phyloP scores from a whole-genome alignment of 2,329 filamentous ascomycete species.

The Thielaviopsis euricoi region DNA sequence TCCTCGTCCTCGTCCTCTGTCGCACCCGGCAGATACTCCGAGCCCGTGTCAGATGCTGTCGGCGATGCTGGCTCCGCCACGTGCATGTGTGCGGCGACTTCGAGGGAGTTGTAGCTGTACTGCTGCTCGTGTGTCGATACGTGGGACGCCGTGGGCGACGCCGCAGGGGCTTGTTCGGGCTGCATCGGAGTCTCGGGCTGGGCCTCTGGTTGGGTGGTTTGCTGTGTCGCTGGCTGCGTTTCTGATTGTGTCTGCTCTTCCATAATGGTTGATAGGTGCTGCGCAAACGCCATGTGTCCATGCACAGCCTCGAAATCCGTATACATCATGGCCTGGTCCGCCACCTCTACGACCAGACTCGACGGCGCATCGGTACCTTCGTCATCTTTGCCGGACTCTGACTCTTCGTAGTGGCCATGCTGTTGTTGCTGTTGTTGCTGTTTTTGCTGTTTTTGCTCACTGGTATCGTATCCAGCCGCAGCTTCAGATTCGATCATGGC shows the following conservation, averaged over 20 bases:
- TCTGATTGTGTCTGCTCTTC: not conserved
- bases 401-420: too few relatives aligned
- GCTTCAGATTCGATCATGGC: conserved; percentile 6
- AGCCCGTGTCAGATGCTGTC: not conserved
- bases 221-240: not conserved
- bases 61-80: not conserved
- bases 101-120: not conserved
- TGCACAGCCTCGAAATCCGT: not conserved
- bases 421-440: too few relatives aligned
- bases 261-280: not conserved
- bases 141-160: not conserved
- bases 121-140: not conserved
- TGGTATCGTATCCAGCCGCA: too few relatives aligned
- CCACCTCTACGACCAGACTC: not conserved
- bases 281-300: not conserved
- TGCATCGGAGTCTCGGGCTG: not conserved
- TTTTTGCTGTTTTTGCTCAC: too few relatives aligned
- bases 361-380: not conserved
- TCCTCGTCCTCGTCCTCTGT: not conserved
- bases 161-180: not conserved
- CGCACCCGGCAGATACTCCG: not conserved
- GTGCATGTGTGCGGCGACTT: not conserved
- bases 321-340: not conserved
- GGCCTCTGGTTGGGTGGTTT: not conserved
- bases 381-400: not conserved